Conservation (phyloP, 2,329 filamentous ascomycete genomes). For the Graphiopsis chlorocephala region DNA sequence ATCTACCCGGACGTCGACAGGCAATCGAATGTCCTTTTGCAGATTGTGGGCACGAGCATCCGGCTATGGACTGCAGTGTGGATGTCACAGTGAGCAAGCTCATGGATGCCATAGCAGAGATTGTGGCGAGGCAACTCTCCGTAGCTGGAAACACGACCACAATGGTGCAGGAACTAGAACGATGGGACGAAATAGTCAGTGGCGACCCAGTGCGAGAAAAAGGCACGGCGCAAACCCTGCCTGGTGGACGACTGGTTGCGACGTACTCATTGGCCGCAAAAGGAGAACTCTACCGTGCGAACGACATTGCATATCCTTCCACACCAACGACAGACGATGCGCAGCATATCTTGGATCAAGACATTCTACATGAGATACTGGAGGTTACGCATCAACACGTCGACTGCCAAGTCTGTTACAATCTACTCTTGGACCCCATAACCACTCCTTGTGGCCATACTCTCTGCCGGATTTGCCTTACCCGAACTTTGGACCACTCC, state of each 20-base stretch:
- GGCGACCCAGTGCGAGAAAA: constrained; percentile 35
- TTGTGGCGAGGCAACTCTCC: constrained; percentile 46
- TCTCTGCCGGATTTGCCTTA: constrained; percentile 77
- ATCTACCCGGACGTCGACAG: constrained; percentile 61
- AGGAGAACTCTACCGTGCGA: constrained; percentile 57
- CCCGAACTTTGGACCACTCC: constrained; percentile 73
- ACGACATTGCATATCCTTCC: constrained; percentile 23
- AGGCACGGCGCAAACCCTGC: constrained; percentile 42
- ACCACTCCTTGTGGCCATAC: constrained; percentile 88
- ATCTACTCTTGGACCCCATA: constrained; percentile 74
- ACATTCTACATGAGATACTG: constrained; percentile 57
- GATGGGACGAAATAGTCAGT: constrained; percentile 35
- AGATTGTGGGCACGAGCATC: constrained; percentile 68
- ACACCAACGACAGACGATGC: constrained; percentile 31
- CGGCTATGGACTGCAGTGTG: constrained; percentile 69
- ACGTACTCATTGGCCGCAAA: constrained; percentile 64
- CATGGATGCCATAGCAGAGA: constrained; percentile 57
- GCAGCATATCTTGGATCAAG: constrained; percentile 45
- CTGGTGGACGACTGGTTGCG: constrained; percentile 61
- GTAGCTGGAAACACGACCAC: constrained; percentile 35
- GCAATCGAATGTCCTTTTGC: constrained; percentile 73
- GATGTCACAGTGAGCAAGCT: constrained; percentile 76
- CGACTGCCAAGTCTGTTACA: constrained; percentile 87
- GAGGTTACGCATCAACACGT: constrained; percentile 65
- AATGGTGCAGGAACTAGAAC: constrained; percentile 42